phyloP scores from a whole-genome alignment of 2,329 filamentous ascomycete genomes.

The Cercospora nicotianae region DNA sequence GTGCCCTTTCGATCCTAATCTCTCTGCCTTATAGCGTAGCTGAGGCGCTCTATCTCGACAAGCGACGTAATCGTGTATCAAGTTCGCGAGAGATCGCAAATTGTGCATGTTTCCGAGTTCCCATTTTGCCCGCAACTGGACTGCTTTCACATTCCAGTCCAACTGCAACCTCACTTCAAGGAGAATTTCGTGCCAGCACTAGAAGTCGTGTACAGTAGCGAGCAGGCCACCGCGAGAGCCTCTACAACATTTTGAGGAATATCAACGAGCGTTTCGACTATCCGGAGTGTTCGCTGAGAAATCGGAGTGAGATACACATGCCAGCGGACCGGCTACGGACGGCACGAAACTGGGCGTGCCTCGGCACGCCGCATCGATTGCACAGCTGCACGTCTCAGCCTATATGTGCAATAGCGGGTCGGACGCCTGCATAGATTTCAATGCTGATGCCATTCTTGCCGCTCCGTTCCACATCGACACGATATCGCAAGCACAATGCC shows the following conservation, averaged over 20 bases:
- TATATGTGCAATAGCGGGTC: background rate
- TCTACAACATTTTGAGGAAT: background rate
- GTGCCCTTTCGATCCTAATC: too few species aligned
- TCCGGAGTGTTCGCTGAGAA: slow-evolving; percentile 1
- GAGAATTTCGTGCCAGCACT: too few species aligned
- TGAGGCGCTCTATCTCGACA: too few species aligned
- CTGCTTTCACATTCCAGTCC: too few species aligned
- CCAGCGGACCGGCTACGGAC: background rate
- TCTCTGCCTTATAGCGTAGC: too few species aligned
- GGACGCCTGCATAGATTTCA: background rate
- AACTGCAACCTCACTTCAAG: background rate
- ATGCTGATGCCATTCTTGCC: background rate
- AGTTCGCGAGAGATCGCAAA: too few species aligned
- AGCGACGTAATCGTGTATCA: too few species aligned
- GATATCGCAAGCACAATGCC: slow-evolving; percentile 18
- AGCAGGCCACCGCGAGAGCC: background rate
- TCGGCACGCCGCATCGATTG: background rate
- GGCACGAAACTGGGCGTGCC: background rate
- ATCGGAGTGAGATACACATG: background rate
- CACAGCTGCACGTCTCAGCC: background rate
- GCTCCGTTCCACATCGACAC: background rate
- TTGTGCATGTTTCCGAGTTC: too few species aligned
- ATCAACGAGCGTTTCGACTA: background rate
- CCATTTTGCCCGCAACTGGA: too few species aligned
- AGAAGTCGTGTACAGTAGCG: too few species aligned